Evolutionary conservation across 495 filamentous ascomycete species (phyloP).

Genomic region (Delitschia confertaspora): DNA sequence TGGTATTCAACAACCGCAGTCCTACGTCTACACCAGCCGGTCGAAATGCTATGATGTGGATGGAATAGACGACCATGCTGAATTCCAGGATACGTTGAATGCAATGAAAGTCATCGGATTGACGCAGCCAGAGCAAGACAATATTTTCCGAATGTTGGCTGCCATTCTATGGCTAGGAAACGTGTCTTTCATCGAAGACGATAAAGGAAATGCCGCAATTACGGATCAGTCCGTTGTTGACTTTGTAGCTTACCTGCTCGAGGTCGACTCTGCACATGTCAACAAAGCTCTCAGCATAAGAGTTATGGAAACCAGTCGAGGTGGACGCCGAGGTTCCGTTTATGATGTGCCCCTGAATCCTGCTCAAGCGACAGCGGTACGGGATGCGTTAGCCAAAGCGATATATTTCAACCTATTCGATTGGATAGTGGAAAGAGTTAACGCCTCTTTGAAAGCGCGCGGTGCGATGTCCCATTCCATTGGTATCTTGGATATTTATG

Average conservation of each 20-base stretch:
- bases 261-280: slow-evolving; percentile 71
- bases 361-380: slow-evolving; percentile 81
- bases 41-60: slow-evolving; percentile 91
- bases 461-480: slow-evolving; percentile 71
- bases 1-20: slow-evolving; percentile 83
- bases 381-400: slow-evolving; percentile 87
- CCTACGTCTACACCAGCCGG: slow-evolving; percentile 88
- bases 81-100: slow-evolving; percentile 85
- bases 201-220: slow-evolving; percentile 78
- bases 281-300: slow-evolving; percentile 84
- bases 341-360: slow-evolving; percentile 91
- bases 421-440: slow-evolving; percentile 94
- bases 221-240: slow-evolving; percentile 82
- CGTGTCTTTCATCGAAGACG: slow-evolving; percentile 77
- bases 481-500: slow-evolving; percentile 98
- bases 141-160: slow-evolving; percentile 93
- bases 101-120: slow-evolving; percentile 95
- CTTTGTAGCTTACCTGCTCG: slow-evolving; percentile 87
- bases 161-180: slow-evolving; percentile 94
- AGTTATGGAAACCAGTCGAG: slow-evolving; percentile 80
- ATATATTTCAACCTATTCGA: slow-evolving; percentile 98
- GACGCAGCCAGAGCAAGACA: slow-evolving; percentile 79
- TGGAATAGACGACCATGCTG: slow-evolving; percentile 82
- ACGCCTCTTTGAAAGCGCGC: slow-evolving; percentile 75
- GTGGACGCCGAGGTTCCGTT: slow-evolving; percentile 66